Conservation (phyloP, 371 early-diverging fungal species). For the Saksenaea vasiformis region DNA sequence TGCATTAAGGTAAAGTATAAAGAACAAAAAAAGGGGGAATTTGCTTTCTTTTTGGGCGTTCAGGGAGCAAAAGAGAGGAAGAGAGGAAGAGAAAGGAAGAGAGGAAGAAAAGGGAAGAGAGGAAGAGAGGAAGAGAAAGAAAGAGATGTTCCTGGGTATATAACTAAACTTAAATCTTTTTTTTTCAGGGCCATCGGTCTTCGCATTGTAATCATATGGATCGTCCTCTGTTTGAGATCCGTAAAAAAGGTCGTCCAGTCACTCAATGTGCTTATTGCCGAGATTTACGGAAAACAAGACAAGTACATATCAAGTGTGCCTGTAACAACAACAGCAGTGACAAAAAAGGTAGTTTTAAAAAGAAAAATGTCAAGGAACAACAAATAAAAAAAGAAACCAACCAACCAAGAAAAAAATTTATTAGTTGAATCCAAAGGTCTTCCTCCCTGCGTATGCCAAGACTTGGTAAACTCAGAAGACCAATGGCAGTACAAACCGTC, state of each 20-base stretch:
- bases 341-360: constrained; percentile 24
- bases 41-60: no score
- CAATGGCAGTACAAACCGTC: constrained; percentile 3
- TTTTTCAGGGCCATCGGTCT: constrained; percentile 63
- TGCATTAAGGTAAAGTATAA: constrained; percentile 36
- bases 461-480: constrained; percentile 7
- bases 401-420: neutral
- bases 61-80: no score
- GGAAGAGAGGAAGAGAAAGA: neutral
- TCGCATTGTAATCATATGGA: constrained; percentile 64
- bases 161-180: constrained; percentile 9
- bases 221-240: constrained; percentile 69
- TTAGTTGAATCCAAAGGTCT: neutral
- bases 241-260: constrained; percentile 79
- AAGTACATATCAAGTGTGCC: constrained; percentile 76
- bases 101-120: neutral
- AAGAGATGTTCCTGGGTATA: constrained; percentile 2
- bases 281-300: constrained; percentile 73
- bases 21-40: neutral
- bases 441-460: neutral
- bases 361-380: neutral
- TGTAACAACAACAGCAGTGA: constrained; percentile 50
- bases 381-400: neutral
- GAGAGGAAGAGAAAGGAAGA: neutral
- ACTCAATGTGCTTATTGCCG: constrained; percentile 80